Conservation (phyloP, 2,329 filamentous ascomycete species). For the Neonectria neomacrospora region DNA sequence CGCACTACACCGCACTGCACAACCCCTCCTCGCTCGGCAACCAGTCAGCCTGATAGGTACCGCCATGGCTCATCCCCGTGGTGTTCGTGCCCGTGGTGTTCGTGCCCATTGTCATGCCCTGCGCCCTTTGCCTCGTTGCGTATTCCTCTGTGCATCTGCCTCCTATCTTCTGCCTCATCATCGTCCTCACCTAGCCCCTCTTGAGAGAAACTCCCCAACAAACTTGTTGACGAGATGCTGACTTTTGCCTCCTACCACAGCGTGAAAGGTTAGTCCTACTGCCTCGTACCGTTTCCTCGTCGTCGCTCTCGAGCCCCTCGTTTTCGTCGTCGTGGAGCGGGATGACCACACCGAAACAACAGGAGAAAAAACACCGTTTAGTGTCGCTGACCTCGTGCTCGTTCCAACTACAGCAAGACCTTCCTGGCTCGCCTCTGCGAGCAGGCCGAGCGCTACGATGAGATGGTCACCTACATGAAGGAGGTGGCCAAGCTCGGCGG, state of each 20-base stretch:
- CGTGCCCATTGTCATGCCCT: slow-evolving; percentile 11
- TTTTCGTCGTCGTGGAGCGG: slow-evolving; percentile 29
- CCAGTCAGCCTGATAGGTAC: background rate
- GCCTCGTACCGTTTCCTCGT: slow-evolving; percentile 27
- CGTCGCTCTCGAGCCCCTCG: slow-evolving; percentile 29
- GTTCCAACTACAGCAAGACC: slow-evolving; percentile 80
- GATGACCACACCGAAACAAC: slow-evolving; percentile 36
- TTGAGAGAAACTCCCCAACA: slow-evolving; percentile 14
- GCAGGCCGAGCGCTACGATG: slow-evolving; percentile 99
- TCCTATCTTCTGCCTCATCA: slow-evolving; percentile 24
- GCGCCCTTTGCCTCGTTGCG: background rate
- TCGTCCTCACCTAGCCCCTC: slow-evolving; percentile 22
- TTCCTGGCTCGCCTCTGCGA: slow-evolving; percentile 99
- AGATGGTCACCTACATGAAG: slow-evolving; percentile 99
- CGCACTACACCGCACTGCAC: slow-evolving; percentile 25
- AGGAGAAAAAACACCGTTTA: slow-evolving; percentile 30
- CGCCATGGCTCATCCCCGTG: slow-evolving; percentile 12
- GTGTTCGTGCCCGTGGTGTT: slow-evolving; percentile 13
- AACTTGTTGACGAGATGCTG: slow-evolving; percentile 47
- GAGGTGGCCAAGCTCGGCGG: slow-evolving; percentile 91
- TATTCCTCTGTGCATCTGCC: background rate
- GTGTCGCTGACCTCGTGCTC: slow-evolving; percentile 44
- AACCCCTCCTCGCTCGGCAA: slow-evolving; percentile 39
- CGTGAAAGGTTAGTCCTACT: slow-evolving; percentile 72
- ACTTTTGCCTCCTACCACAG: slow-evolving; percentile 56